Evolutionary conservation across 208 protist species (phyloP).

Genomic region (Trypanosoma mega): DNA sequence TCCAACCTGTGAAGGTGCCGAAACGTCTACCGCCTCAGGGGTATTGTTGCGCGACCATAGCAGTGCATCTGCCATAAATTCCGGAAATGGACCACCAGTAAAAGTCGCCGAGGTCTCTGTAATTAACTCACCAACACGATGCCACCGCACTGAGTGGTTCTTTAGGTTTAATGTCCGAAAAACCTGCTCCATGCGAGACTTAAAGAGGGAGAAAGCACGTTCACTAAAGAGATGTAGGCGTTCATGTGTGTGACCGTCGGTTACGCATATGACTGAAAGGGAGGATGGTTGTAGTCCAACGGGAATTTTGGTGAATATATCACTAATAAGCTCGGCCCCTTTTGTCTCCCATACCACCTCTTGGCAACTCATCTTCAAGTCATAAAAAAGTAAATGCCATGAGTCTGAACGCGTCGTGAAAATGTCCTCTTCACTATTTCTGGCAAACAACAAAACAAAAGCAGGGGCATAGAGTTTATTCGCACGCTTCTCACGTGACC

Average conservation of each 20-base stretch:
- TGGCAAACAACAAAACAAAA: conserved; percentile 46
- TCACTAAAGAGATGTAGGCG: conserved; percentile 33
- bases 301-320: conserved; percentile 25
- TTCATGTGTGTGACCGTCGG: conserved; percentile 42
- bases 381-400: conserved; percentile 32
- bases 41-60: conserved; percentile 7
- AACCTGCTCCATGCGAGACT: conserved; percentile 9
- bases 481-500: conserved; percentile 39
- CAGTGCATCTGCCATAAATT: conserved; percentile 14
- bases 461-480: conserved; percentile 48
- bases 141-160: conserved; percentile 6
- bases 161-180: neutral
- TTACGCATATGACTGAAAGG: conserved; percentile 30
- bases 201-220: conserved; percentile 34
- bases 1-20: conserved; percentile 29
- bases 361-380: conserved; percentile 21
- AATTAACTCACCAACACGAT: neutral
- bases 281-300: conserved; percentile 17
- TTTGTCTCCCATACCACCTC: conserved; percentile 28
- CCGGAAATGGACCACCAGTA: neutral
- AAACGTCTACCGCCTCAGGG: conserved; percentile 24
- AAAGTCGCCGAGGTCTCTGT: neutral
- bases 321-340: conserved; percentile 26
- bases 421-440: conserved; percentile 13
- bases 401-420: conserved; percentile 1